Evolutionary conservation across 768 basidiomycete species (phyloP).

Genomic region (Pilatotrama ljubarskyi): DNA sequence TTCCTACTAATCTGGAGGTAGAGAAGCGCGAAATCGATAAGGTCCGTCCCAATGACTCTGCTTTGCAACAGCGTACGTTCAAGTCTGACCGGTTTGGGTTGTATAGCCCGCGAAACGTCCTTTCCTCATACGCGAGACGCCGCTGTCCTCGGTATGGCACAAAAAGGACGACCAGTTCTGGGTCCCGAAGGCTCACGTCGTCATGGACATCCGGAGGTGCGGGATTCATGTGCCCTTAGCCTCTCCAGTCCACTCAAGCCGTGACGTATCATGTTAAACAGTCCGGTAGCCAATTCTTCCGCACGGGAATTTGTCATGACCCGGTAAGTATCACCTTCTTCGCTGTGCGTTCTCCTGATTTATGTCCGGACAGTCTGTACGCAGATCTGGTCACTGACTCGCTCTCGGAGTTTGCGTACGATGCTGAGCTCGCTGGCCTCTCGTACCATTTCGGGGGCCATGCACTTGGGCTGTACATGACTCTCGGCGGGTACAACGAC

Average conservation of each 20-base stretch:
- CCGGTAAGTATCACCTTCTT: constrained; percentile 44
- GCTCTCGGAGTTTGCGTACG: constrained; percentile 87
- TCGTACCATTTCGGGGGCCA: constrained; percentile 66
- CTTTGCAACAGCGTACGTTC: not conserved
- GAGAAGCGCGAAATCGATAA: constrained; percentile 68
- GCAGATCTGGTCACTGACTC: constrained; percentile 85
- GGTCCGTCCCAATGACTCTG: constrained; percentile 42
- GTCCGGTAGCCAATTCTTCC: constrained; percentile 59
- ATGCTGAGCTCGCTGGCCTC: constrained; percentile 90
- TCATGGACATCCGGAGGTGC: constrained; percentile 77
- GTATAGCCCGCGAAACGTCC: constrained; percentile 74
- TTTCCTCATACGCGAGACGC: constrained; percentile 69
- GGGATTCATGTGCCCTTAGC: constrained; percentile 6
- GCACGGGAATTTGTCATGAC: constrained; percentile 75
- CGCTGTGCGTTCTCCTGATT: not conserved
- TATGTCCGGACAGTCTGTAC: constrained; percentile 56
- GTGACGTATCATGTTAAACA: constrained; percentile 27
- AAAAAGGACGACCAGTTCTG: constrained; percentile 98
- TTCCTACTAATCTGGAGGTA: constrained; percentile 84
- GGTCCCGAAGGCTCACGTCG: constrained; percentile 83
- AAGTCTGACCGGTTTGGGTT: not conserved
- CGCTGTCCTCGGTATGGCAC: constrained; percentile 81
- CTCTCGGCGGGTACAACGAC: constrained; percentile 87
- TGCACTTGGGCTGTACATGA: constrained; percentile 65
- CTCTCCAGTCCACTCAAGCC: not conserved